Conservation (phyloP, 805 yeast genomes). For the Cyberlindnera mississippiensis region DNA sequence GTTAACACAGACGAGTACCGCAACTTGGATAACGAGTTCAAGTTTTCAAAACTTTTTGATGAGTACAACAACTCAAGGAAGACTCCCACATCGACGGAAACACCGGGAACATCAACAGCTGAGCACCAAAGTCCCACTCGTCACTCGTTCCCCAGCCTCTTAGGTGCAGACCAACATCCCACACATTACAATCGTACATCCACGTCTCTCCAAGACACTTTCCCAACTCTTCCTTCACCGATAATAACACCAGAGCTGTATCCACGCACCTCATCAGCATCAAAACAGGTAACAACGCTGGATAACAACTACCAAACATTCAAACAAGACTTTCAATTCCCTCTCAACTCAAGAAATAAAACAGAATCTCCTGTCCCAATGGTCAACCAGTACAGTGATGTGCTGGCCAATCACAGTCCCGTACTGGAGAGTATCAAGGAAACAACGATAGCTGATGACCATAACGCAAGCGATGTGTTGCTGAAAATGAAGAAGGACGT, state of each 20-base stretch:
- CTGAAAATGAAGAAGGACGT: conserved; percentile 22
- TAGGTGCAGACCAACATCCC: neutral
- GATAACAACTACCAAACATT: conserved; percentile 6
- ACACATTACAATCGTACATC: neutral
- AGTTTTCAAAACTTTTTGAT: conserved; percentile 34
- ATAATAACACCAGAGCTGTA: conserved; percentile 27
- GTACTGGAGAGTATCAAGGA: conserved; percentile 11
- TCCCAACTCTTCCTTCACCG: conserved; percentile 25
- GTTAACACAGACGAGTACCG: conserved; percentile 57
- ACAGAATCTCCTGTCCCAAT: conserved; percentile 1
- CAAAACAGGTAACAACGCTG: neutral
- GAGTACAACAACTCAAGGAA: conserved; percentile 6
- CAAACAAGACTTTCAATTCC: conserved; percentile 22
- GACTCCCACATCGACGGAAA: neutral
- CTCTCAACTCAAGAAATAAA: conserved; percentile 4
- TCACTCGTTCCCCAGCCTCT: neutral
- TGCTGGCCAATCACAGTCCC: no score
- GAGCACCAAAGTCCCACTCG: neutral
- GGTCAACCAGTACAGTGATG: no score
- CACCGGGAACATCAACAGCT: conserved; percentile 1
- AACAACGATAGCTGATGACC: conserved; percentile 3
- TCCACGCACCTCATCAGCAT: conserved; percentile 9
- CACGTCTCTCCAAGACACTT: neutral
- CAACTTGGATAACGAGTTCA: conserved; percentile 52
- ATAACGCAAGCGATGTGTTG: conserved; percentile 19